phyloP scores from a whole-genome alignment of 257 asterid species.

The Nemophila menziesii region DNA sequence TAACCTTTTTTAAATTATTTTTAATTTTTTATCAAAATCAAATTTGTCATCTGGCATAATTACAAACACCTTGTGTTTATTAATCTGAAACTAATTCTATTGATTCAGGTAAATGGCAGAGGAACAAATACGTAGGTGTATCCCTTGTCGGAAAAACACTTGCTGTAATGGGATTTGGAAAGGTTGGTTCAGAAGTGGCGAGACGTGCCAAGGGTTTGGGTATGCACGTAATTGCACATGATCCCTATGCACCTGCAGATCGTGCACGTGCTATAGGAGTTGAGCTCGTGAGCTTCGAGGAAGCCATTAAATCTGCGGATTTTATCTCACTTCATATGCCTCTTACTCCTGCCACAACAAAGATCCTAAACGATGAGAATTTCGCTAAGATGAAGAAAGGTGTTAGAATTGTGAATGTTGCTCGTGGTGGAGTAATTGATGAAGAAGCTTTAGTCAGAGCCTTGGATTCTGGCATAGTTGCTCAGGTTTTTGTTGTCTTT shows the following conservation, averaged over 20 bases:
- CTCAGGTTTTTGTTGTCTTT: slow-evolving; percentile 44
- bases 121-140: slow-evolving; percentile 88
- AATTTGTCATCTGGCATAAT: neutral
- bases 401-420: slow-evolving; percentile 77
- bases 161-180: slow-evolving; percentile 96
- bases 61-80: neutral
- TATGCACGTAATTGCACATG: slow-evolving; percentile 89
- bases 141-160: slow-evolving; percentile 92
- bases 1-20: neutral
- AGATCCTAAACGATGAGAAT: slow-evolving; percentile 65
- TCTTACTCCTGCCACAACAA: slow-evolving; percentile 62
- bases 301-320: slow-evolving; percentile 65
- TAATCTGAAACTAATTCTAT: neutral
- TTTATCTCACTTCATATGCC: slow-evolving; percentile 97
- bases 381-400: slow-evolving; percentile 96
- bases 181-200: slow-evolving; percentile 97
- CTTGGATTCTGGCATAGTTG: slow-evolving; percentile 80
- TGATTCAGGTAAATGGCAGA: slow-evolving; percentile 67
- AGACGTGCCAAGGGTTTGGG: slow-evolving; percentile 96
- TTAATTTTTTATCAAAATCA: neutral
- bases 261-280: slow-evolving; percentile 94
- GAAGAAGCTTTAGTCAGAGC: slow-evolving; percentile 90
- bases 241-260: slow-evolving; percentile 89
- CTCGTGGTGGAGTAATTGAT: slow-evolving; percentile 97
- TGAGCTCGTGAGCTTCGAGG: slow-evolving; percentile 81